These are phyloP conservation scores for Pholiota molesta DNA, from an alignment of 768 basidiomycete species.

Conservation along the genomic window DNA sequence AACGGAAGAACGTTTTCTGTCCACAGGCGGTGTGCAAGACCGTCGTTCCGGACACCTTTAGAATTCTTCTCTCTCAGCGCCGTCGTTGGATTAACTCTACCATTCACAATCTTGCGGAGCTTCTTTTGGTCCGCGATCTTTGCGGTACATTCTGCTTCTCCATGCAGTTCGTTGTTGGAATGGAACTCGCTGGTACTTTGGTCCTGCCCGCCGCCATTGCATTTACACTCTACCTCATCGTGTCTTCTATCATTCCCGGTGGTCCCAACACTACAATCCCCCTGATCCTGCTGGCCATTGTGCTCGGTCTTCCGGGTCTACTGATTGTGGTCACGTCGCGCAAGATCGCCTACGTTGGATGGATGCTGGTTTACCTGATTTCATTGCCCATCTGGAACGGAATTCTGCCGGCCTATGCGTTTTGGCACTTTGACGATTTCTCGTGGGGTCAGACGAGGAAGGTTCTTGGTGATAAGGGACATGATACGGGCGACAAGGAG, in stretches of 20 bases:
- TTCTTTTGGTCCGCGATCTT: conserved; percentile 94
- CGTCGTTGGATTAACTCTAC: conserved; percentile 99
- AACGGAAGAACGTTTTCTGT: conserved; percentile 98
- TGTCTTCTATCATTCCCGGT: conserved; percentile 83
- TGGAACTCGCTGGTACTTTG: conserved; percentile 96
- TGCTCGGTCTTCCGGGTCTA: conserved; percentile 94
- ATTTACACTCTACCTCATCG: conserved; percentile 93
- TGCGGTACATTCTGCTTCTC: conserved; percentile 99
- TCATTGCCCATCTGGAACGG: conserved; percentile 98
- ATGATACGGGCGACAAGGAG: conserved; percentile 87
- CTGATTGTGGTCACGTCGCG: conserved; percentile 96
- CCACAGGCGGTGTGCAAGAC: conserved; percentile 99
- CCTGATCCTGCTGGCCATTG: conserved; percentile 88
- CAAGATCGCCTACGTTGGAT: conserved; percentile 92
- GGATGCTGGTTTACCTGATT: conserved; percentile 94
- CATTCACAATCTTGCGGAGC: conserved; percentile 95
- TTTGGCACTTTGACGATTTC: conserved; percentile 99
- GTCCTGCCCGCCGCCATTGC: conserved; percentile 97
- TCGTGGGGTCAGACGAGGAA: conserved; percentile 96
- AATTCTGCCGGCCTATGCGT: conserved; percentile 92
- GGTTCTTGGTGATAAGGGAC: conserved; percentile 71
- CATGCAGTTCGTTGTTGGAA: conserved; percentile 98
- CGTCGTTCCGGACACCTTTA: conserved; percentile 95
- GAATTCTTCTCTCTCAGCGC: conserved; percentile 90
- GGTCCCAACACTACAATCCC: conserved; percentile 83